Evolutionary conservation across 805 yeast species (phyloP).

Genomic region (Lachancea cidri): DNA sequence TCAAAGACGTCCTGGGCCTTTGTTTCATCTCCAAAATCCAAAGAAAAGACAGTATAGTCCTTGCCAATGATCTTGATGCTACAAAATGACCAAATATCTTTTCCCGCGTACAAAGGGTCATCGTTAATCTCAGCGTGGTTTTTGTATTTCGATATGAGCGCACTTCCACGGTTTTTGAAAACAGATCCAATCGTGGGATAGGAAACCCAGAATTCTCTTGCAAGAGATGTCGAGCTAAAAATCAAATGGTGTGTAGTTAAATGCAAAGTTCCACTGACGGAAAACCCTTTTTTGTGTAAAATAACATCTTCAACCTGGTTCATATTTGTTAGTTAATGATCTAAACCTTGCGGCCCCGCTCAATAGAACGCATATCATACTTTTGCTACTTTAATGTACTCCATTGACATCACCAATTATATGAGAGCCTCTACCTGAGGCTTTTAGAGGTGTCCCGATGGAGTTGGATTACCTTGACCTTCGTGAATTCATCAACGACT

Average conservation of each 20-base stretch:
- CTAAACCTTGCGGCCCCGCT: no score
- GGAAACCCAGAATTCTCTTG: slow-evolving; percentile 82
- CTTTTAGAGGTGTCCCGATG: not conserved
- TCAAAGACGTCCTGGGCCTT: slow-evolving; percentile 69
- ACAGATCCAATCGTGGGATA: slow-evolving; percentile 76
- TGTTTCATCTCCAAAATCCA: slow-evolving; percentile 59
- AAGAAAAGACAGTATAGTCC: slow-evolving; percentile 76
- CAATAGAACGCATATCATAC: slow-evolving; percentile 26
- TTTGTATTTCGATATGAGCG: slow-evolving; percentile 23
- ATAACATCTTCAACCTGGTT: slow-evolving; percentile 44
- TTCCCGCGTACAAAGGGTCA: slow-evolving; percentile 15
- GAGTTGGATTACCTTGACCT: no score
- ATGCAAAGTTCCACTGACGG: slow-evolving; percentile 56
- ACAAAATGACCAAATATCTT: slow-evolving; percentile 36
- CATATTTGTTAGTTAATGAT: slow-evolving; percentile 10
- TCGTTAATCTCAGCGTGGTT: slow-evolving; percentile 18
- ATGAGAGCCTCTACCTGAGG: not conserved
- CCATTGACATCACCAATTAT: slow-evolving; percentile 36
- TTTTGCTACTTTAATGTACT: slow-evolving; percentile 49
- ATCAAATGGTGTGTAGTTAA: slow-evolving; percentile 73
- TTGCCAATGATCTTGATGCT: slow-evolving; percentile 70
- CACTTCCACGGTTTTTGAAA: slow-evolving; percentile 52
- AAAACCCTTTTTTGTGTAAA: slow-evolving; percentile 53
- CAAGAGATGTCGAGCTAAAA: slow-evolving; percentile 40
- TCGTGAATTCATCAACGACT: not conserved